A percentile compares a stretch with the other conserved stretches of the same genome.
Evolutionary conservation across 2,329 filamentous ascomycete species (phyloP).

Genomic region (Alternaria hordeiaustralica): DNA sequence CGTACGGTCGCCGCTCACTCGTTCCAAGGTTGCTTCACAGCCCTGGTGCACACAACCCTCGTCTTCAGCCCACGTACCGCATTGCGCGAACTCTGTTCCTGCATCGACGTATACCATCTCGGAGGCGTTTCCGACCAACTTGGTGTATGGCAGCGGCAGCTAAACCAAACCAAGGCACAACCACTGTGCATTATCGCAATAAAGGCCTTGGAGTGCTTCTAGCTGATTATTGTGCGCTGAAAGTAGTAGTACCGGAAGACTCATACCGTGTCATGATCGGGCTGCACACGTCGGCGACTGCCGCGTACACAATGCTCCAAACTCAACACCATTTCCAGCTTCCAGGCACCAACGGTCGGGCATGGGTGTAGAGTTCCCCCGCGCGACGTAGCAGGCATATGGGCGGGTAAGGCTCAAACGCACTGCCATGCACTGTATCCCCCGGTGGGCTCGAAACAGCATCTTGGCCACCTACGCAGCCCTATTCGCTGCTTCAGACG

Average conservation of each 20-base stretch:
- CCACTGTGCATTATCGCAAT: constrained; percentile 26
- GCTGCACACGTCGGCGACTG: constrained; percentile 17
- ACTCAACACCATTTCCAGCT: constrained; percentile 7
- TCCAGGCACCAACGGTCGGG: constrained; percentile 24
- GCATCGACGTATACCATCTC: constrained; percentile 23
- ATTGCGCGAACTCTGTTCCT: constrained; percentile 16
- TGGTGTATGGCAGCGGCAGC: constrained; percentile 32
- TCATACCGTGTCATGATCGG: constrained; percentile 11
- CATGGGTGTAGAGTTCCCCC: not conserved
- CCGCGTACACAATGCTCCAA: constrained; percentile 11
- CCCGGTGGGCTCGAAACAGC: constrained; percentile 11
- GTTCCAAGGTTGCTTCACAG: not conserved
- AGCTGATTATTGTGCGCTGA: constrained; percentile 26
- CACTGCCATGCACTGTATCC: constrained; percentile 37
- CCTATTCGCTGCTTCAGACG: constrained; percentile 18
- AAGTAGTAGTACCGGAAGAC: constrained; percentile 4
- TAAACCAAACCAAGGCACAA: constrained; percentile 21
- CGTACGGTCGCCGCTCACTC: not conserved
- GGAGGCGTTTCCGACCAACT: constrained; percentile 17
- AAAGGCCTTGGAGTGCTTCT: constrained; percentile 8
- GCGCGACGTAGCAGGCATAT: constrained; percentile 9
- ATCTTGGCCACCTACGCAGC: constrained; percentile 1
- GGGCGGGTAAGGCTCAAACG: constrained; percentile 18
- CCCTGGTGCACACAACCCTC: not conserved
- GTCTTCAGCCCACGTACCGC: constrained; percentile 4